Conservation (phyloP, 169 alveolate genomes). For the Plasmodium cynomolgi region DNA sequence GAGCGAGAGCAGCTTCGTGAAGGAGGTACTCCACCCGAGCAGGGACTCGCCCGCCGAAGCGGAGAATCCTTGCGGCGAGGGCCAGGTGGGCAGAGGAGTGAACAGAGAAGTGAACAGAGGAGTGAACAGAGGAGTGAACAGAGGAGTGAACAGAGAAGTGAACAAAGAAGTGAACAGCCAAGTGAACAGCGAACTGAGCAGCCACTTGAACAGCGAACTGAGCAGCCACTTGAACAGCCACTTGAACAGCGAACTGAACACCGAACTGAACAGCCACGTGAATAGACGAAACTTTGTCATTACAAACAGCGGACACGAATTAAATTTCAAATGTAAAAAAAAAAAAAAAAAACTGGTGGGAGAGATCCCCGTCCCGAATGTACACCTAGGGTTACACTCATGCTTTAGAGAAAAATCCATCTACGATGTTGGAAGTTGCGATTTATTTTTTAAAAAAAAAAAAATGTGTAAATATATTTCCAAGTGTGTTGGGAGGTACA, state of each 20-base stretch:
- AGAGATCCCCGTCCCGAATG: slow-evolving; percentile 41
- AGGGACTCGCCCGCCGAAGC: neutral
- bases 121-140: too few species aligned
- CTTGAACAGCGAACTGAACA: too few species aligned
- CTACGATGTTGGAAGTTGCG: slow-evolving; percentile 2
- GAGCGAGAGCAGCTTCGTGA: slow-evolving; percentile 18
- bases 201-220: too few species aligned
- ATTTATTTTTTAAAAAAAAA: neutral
- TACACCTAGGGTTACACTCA: slow-evolving; percentile 9
- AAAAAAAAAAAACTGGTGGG: slow-evolving; percentile 17
- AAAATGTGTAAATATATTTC: neutral
- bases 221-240: too few species aligned
- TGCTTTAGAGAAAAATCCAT: slow-evolving; percentile 30
- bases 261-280: neutral
- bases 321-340: slow-evolving; percentile 1
- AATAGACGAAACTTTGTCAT: neutral
- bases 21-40: neutral
- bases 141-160: too few species aligned
- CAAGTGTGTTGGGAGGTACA: slow-evolving; percentile 18
- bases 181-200: too few species aligned
- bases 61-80: neutral
- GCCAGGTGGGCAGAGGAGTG: neutral
- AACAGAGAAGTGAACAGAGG: neutral
- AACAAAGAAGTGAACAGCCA: too few species aligned
- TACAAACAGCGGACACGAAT: neutral